Percentiles rank a stretch among this genome's conserved stretches.
These are phyloP conservation scores for Sporothrix variecibatus DNA, from an alignment of 2,329 filamentous ascomycete species.

Conservation along the genomic window DNA sequence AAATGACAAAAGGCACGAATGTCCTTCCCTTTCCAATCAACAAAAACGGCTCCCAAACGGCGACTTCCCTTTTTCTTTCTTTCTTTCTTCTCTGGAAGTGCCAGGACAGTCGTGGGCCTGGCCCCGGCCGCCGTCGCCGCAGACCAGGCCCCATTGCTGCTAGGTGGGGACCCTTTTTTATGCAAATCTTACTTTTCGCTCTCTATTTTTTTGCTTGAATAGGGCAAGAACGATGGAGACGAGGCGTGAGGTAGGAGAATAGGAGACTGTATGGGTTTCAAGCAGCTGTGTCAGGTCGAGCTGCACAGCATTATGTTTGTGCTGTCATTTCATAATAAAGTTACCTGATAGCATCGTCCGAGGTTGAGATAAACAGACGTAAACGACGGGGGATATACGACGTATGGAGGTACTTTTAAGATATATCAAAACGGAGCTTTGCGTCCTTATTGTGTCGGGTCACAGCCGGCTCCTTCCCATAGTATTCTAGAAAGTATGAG, in stretches of 20 bases:
- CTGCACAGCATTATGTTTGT: constrained; percentile 1
- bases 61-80: neutral
- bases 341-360: neutral
- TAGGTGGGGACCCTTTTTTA: constrained; percentile 19
- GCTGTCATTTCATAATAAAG: neutral
- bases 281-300: constrained; percentile 22
- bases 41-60: neutral
- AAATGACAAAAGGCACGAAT: constrained; percentile 2
- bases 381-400: neutral
- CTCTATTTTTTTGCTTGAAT: neutral
- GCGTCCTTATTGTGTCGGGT: neutral
- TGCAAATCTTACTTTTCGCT: constrained; percentile 23
- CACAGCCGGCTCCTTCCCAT: neutral
- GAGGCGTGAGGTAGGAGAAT: neutral
- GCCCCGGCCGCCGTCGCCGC: neutral
- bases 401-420: neutral
- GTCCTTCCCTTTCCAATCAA: neutral
- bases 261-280: constrained; percentile 20
- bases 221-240: neutral
- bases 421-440: neutral
- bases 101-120: neutral
- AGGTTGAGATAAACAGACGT: neutral
- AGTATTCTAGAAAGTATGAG: neutral
- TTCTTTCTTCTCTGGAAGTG: neutral
- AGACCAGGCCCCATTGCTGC: constrained; percentile 3